These are phyloP conservation scores for Garcia nutans DNA, from an alignment of 345 rosid species.

Conservation along the genomic window DNA sequence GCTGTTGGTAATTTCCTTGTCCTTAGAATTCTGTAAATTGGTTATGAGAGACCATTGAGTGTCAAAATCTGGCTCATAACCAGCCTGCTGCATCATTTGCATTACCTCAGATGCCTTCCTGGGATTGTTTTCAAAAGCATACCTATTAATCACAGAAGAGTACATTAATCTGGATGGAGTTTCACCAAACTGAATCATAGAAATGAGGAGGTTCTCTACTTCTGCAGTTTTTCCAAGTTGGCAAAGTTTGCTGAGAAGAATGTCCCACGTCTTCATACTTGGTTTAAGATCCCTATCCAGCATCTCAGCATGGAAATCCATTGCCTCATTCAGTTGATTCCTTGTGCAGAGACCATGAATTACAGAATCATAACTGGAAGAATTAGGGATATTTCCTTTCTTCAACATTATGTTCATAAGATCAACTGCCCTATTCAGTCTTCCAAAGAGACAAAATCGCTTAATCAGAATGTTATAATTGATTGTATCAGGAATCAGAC, in stretches of 20 bases:
- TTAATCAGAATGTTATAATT: constrained; percentile 57
- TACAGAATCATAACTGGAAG: constrained; percentile 58
- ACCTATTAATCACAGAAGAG: constrained; percentile 42
- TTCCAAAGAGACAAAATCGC: constrained; percentile 44
- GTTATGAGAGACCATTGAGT: constrained; percentile 81
- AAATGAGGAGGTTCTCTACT: constrained; percentile 53
- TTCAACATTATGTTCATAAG: constrained; percentile 68
- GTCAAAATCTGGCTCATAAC: constrained; percentile 65
- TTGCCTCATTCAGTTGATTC: constrained; percentile 44
- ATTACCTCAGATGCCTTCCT: constrained; percentile 58
- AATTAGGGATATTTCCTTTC: constrained; percentile 45
- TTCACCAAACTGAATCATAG: constrained; percentile 46
- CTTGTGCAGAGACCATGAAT: constrained; percentile 42
- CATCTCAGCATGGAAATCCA: constrained; percentile 69
- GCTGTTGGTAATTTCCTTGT: constrained; percentile 25
- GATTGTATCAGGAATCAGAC: constrained; percentile 33
- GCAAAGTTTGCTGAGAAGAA: constrained; percentile 42
- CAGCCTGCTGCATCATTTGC: constrained; percentile 59
- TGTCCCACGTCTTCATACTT: constrained; percentile 45
- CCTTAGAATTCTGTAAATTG: constrained; percentile 48
- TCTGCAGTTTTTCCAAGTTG: constrained; percentile 43
- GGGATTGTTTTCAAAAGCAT: constrained; percentile 50
- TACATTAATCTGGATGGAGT: constrained; percentile 61
- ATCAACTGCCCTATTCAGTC: constrained; percentile 47
- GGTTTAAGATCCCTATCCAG: constrained; percentile 51